Evolutionary conservation across 306 rosid genomes (phyloP).

Genomic region (Citrullus mucosospermus): DNA sequence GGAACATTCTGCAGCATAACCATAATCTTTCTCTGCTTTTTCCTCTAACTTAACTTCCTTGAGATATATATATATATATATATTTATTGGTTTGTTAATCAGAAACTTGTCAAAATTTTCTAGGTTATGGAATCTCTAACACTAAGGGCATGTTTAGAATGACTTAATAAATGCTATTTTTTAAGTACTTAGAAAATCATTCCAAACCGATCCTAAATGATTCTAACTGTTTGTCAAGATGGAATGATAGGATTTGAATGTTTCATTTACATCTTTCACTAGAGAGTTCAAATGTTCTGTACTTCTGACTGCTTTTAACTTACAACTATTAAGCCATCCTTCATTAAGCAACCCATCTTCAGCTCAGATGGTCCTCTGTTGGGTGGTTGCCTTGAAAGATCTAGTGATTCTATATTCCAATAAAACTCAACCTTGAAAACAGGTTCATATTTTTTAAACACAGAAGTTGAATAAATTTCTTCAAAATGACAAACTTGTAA

Average conservation of each 20-base stretch:
- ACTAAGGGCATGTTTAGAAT: too few relatives aligned
- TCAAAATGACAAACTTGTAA: not conserved
- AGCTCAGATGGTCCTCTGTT: not conserved
- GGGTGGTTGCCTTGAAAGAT: not conserved
- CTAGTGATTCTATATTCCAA: not conserved
- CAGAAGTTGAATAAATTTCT: not conserved
- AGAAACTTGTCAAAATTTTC: not conserved
- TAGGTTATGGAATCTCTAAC: not conserved
- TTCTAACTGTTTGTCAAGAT: not conserved
- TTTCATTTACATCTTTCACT: not conserved
- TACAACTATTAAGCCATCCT: not conserved
- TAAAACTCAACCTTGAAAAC: not conserved
- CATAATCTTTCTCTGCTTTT: not conserved
- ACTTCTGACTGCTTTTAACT: not conserved
- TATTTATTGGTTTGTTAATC: not conserved
- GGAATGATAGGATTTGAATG: not conserved
- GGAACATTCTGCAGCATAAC: not conserved
- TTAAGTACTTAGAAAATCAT: not conserved
- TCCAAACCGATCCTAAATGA: not conserved
- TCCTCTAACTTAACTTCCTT: not conserved
- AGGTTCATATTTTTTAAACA: not conserved
- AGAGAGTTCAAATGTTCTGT: not conserved
- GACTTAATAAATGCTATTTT: too few relatives aligned
- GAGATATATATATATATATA: not conserved
- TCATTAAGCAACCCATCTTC: not conserved